Evolutionary conservation across 495 filamentous ascomycete species (phyloP), one percentile per base, ranked within the genome.

Genomic region (Aspergillus hancockii): DNA sequence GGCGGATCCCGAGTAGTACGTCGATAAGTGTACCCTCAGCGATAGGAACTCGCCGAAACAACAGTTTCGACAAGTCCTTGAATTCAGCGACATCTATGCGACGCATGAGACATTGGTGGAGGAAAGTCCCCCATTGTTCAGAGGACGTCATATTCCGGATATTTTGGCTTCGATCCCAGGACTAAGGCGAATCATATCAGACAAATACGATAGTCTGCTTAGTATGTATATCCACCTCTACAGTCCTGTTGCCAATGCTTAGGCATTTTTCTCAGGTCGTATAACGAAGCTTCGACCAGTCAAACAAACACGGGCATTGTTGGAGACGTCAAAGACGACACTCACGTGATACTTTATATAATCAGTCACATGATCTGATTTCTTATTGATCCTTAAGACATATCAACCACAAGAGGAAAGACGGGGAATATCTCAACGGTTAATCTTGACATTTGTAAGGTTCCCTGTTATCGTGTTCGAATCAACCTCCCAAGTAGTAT

Each of bases 1-100:
- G 66, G 25, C 80, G 79, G 2, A 85, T 83, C 23, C 78, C 79
- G 7, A 91, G 72, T 31, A 87, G 76, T 3, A 89, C 65, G 56
- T 88, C 82, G 57, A 88, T 79, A 45, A 91, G 75, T 47, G 75
- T 56, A 14, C 62, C 47, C 52, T 77, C 72, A 8, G 70, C 60
- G 10, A 80, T 57, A 0, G 73, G 73, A 13, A 52, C 61, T 38
- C 70, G 71, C 14, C 59, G 38, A 2, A 70, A 63, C 40, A 80
- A 67, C 34, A 79, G 58, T 30, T 67, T 70, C 13, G 67, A 69
- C 12, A 80, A 61, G 49, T 71, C 63, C 47, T 64, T 72, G 68
- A 80, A 80, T 34, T 78, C 74, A 16, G 71, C 67, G 13, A 74
- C 73, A 59, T 77, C 75, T 53, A 78, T 72, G 28, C 77, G 75